phyloP scores from a whole-genome alignment of 179 eudicot species.

The Silene noctiflora region DNA sequence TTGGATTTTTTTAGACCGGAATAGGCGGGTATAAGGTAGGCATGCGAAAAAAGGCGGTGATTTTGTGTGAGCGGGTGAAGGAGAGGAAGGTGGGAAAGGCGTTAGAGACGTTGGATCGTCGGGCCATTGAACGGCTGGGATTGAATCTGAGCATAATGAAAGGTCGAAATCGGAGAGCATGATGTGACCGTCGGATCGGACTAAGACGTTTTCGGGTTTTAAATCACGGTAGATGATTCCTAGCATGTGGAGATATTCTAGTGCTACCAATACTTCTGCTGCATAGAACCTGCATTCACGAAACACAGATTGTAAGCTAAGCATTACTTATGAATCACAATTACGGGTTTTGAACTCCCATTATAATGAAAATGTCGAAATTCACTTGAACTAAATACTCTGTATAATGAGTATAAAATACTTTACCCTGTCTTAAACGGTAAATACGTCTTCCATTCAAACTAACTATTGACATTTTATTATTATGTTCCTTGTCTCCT shows the following conservation, averaged over 20 bases:
- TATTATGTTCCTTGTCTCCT: no score
- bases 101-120: conserved; percentile 26
- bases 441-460: no score
- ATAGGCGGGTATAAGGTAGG: conserved; percentile 42
- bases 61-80: not conserved
- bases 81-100: conserved; percentile 22
- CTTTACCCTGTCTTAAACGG: no score
- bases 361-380: no score
- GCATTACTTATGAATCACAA: no score
- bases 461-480: no score
- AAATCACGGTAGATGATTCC: conserved; percentile 86
- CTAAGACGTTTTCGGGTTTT: conserved; percentile 82
- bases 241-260: conserved; percentile 89
- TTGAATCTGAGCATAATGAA: conserved; percentile 66
- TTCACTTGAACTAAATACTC: no score
- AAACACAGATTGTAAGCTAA: no score
- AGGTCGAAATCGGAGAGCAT: conserved; percentile 91
- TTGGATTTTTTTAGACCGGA: conserved; percentile 68
- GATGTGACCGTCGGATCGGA: conserved; percentile 90
- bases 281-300: conserved; percentile 61
- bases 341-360: no score
- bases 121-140: conserved; percentile 72
- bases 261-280: conserved; percentile 82
- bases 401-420: no score
- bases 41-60: conserved; percentile 45